phyloP scores from a whole-genome alignment of 306 rosid genomes.

The Comarum palustre region DNA sequence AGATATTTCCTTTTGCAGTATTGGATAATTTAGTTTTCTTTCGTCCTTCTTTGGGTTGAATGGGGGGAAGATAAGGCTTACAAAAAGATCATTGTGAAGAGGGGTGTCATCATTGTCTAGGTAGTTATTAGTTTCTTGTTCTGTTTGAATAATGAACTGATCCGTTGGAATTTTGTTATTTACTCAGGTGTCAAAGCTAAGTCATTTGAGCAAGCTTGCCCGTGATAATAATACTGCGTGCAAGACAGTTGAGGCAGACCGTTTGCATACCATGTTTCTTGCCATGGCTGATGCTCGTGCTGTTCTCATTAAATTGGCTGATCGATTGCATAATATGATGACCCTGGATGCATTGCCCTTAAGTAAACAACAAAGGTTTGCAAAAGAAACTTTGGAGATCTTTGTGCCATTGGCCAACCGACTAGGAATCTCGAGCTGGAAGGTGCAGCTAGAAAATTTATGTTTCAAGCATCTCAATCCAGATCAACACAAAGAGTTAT shows the following conservation, averaged over 20 bases:
- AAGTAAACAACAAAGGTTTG: conserved; percentile 79
- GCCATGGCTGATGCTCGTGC: conserved; percentile 99
- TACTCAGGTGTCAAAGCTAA: conserved; percentile 79
- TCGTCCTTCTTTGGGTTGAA: too few species aligned
- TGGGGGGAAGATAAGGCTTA: not conserved
- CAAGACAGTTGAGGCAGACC: conserved; percentile 85
- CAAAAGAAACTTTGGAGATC: conserved; percentile 97
- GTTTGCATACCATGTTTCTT: conserved; percentile 94
- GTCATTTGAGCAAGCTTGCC: conserved; percentile 94
- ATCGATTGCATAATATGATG: conserved; percentile 92
- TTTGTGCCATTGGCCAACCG: conserved; percentile 94
- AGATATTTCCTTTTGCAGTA: not conserved
- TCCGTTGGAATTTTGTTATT: not conserved
- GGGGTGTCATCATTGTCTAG: not conserved
- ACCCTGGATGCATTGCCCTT: conserved; percentile 75
- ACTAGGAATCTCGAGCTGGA: conserved; percentile 88
- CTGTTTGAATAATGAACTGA: not conserved
- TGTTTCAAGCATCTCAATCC: conserved; percentile 88
- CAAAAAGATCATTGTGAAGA: not conserved
- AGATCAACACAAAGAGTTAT: conserved; percentile 60
- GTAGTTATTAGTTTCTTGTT: too few species aligned
- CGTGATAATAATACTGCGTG: conserved; percentile 81
- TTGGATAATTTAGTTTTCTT: not conserved
- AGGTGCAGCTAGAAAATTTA: conserved; percentile 77
- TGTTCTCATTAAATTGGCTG: conserved; percentile 89